These are phyloP conservation scores for Tetrahymena malaccensis DNA, from an alignment of 73 alveolate species.

Conservation along the genomic window DNA sequence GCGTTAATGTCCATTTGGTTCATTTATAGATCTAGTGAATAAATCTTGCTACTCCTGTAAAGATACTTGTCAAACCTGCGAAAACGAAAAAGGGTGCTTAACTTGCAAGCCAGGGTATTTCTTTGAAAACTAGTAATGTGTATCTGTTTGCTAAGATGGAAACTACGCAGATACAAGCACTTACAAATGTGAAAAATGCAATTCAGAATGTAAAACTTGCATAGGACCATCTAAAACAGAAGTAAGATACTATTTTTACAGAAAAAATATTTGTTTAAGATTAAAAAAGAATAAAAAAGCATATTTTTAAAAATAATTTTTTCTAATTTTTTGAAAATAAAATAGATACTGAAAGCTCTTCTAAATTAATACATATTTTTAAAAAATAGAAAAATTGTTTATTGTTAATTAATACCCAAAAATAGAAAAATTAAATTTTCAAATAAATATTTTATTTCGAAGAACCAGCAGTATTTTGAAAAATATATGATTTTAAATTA, in stretches of 20 bases:
- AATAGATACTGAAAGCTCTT: too few species aligned
- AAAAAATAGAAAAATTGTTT: too few species aligned
- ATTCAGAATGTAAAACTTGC: not conserved
- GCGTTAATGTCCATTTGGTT: not conserved
- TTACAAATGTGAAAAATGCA: not conserved
- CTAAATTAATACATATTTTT: too few species aligned
- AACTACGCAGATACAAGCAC: not conserved
- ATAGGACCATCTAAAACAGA: not conserved
- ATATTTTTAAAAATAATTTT: too few species aligned
- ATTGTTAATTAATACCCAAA: too few species aligned
- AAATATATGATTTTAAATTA: too few species aligned
- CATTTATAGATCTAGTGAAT: not conserved
- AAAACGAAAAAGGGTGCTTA: not conserved
- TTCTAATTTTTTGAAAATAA: too few species aligned
- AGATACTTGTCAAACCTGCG: not conserved
- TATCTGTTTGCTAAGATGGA: not conserved
- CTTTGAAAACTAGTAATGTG: not conserved
- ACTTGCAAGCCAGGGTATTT: not conserved
- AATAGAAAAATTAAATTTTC: too few species aligned
- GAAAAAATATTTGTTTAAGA: too few species aligned
- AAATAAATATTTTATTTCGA: too few species aligned
- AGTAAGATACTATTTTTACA: not conserved
- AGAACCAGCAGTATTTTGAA: too few species aligned
- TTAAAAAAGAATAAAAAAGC: too few species aligned
- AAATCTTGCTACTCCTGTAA: not conserved